A percentile compares a stretch with the other conserved stretches of the same genome.
phyloP scores from a whole-genome alignment of 306 rosid genomes.

The Prunus armeniaca region DNA sequence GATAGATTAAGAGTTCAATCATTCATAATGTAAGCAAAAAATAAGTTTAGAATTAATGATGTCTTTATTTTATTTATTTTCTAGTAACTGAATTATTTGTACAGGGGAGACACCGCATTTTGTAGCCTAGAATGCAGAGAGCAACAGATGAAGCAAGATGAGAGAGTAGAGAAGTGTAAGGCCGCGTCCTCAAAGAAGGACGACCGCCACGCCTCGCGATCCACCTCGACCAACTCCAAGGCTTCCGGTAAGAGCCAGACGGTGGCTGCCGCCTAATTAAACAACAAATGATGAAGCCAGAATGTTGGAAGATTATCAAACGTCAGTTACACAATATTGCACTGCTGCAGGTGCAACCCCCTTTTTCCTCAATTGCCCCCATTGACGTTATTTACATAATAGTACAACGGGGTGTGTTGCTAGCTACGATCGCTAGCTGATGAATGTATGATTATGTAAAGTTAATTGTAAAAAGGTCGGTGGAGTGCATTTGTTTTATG shows the following conservation, averaged over 20 bases:
- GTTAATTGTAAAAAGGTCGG: constrained; percentile 13
- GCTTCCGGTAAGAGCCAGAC: constrained; percentile 37
- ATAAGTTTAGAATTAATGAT: not conserved
- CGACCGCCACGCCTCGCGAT: constrained; percentile 28
- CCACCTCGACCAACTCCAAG: constrained; percentile 19
- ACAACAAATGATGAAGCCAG: not conserved
- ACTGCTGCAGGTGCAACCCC: not conserved
- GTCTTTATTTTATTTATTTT: not conserved
- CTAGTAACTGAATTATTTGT: not conserved
- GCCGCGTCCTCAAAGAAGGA: constrained; percentile 22
- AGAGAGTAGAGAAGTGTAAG: constrained; percentile 45
- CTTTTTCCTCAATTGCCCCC: constrained; percentile 8
- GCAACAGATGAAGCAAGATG: constrained; percentile 66
- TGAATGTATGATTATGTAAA: not conserved
- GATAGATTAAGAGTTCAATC: not conserved
- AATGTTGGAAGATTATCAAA: not conserved
- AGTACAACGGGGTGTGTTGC: constrained; percentile 1
- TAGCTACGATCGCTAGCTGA: not conserved
- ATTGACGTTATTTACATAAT: not conserved
- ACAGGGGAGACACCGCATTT: constrained; percentile 91
- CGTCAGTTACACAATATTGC: not conserved
- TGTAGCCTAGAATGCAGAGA: constrained; percentile 92
- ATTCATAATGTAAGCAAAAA: no score
- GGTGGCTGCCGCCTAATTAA: constrained; percentile 35
- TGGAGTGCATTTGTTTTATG: constrained; percentile 7